These are phyloP conservation scores for Podochytrium sp. DNA, from an alignment of 192 early-diverging fungal genomes.

Conservation along the genomic window DNA sequence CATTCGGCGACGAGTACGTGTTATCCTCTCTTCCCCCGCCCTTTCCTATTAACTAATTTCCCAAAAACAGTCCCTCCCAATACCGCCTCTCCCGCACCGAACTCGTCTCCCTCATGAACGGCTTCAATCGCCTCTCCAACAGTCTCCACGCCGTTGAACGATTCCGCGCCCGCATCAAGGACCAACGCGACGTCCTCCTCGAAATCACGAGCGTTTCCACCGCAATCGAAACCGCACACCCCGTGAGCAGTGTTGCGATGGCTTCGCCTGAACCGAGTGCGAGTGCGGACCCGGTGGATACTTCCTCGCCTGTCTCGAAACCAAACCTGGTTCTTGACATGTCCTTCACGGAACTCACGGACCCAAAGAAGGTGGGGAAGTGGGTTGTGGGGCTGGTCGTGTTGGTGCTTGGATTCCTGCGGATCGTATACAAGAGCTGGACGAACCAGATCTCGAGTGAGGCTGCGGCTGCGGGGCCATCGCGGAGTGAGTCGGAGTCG, in stretches of 20 bases:
- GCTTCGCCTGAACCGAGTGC: not conserved
- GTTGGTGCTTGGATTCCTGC: conserved; percentile 33
- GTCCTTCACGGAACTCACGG: conserved; percentile 8
- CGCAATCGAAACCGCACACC: not conserved
- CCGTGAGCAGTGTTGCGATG: not conserved
- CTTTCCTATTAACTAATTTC: conserved; percentile 2
- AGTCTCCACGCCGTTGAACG: conserved; percentile 78
- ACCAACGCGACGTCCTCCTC: conserved; percentile 18
- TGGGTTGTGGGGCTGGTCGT: conserved; percentile 38
- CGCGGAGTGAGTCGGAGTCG: not conserved
- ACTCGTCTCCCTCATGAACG: conserved; percentile 90
- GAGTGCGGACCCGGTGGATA: not conserved
- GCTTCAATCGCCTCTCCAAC: conserved; percentile 86
- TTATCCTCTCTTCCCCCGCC: not conserved
- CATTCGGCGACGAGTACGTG: conserved; percentile 73
- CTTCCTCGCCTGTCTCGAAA: not conserved
- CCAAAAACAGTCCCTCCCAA: conserved; percentile 54
- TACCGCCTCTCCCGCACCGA: conserved; percentile 73
- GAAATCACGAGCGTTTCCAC: conserved; percentile 16
- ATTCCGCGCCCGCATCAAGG: conserved; percentile 59
- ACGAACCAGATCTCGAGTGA: conserved; percentile 19
- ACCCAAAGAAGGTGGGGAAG: conserved; percentile 34
- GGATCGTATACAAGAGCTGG: conserved; percentile 39
- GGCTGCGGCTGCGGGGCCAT: not conserved
- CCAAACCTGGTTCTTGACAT: conserved; percentile 10